Evolutionary conservation across 2,329 filamentous ascomycete genomes (phyloP), one percentile per base, ranked within the genome.

Genomic region (Nothomitra cinnamomea): DNA sequence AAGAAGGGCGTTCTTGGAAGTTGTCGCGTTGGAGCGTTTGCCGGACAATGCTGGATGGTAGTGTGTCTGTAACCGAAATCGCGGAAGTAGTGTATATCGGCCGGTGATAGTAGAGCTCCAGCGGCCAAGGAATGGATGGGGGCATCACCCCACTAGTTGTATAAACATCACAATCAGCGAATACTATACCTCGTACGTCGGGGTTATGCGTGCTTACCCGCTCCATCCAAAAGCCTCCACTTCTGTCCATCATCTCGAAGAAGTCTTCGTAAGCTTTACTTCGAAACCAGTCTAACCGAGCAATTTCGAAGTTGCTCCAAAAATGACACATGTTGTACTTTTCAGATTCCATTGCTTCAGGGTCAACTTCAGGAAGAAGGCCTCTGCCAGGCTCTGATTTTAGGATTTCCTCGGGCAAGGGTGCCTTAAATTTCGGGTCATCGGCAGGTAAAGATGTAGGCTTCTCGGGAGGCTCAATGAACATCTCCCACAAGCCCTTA

Each of bases 271-370:
- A 98, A 64, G 88, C 85, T 70, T 95, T 90, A 73, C 89, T 95
- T 61, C 92, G 81, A 78, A 96, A 96, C 80, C 88, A 98, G 70
- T 87, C 84, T 57, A 98, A 77, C 56, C 82, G 81, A 13, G 92
- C 92, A 70, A 98, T 98, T 69, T 98, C 92, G 61, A 98, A 98
- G 68, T 98, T 98, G 67, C 88, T 95, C 92, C 92, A 98, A 74
- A 95, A 98, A 73, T 98, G 92, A 67, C 92, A 98, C 92, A 98
- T 98, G 72, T 98, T 98, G 75, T 98, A 98, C 62, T 82, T 86
- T 67, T 98, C 92, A 58, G 88, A 87, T 65, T 96, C 90, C 92
- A 98, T 98, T 42, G 82, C 79, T 64, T 96, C 89, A 0, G 84
- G 82, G 63, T 96, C 87, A 54, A 95, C 85, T 42, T 92, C 81